Evolutionary conservation across 2,329 filamentous ascomycete genomes (phyloP).

Genomic region (Calonectria ilicicola): DNA sequence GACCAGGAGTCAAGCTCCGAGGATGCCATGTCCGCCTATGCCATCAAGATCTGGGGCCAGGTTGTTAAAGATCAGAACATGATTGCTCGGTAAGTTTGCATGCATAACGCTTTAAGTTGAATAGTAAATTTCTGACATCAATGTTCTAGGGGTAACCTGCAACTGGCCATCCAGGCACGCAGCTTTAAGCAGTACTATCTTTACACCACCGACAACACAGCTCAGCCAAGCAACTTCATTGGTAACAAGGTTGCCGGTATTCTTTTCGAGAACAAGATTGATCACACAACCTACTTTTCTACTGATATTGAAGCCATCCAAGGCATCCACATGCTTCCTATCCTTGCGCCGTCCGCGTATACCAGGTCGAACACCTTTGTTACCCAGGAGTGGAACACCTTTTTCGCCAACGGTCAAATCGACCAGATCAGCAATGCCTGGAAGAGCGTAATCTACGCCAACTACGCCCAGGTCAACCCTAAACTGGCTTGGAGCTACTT

Average conservation of each 20-base stretch:
- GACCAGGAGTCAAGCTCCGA: slow-evolving; percentile 91
- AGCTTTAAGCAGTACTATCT: slow-evolving; percentile 86
- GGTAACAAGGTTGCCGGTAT: slow-evolving; percentile 80
- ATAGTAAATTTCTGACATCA: slow-evolving; percentile 9
- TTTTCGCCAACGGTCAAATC: slow-evolving; percentile 77
- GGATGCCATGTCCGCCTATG: slow-evolving; percentile 88
- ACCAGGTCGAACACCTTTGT: slow-evolving; percentile 79
- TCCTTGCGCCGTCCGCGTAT: slow-evolving; percentile 76
- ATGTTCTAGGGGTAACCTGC: slow-evolving; percentile 75
- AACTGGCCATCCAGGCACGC: slow-evolving; percentile 82
- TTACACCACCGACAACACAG: slow-evolving; percentile 75
- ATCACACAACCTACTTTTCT: slow-evolving; percentile 93
- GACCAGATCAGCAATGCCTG: slow-evolving; percentile 79
- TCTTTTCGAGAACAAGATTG: slow-evolving; percentile 94
- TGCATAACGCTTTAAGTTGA: background rate
- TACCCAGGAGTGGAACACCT: slow-evolving; percentile 82
- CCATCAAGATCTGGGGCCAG: slow-evolving; percentile 93
- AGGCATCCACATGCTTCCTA: slow-evolving; percentile 87
- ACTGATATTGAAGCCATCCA: slow-evolving; percentile 76
- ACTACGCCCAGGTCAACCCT: slow-evolving; percentile 83
- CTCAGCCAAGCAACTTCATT: slow-evolving; percentile 81
- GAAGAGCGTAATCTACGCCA: slow-evolving; percentile 87
- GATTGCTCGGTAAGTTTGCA: slow-evolving; percentile 73
- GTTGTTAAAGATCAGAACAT: slow-evolving; percentile 81
- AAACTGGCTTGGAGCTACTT: slow-evolving; percentile 81